Conservation (phyloP, 371 early-diverging fungal species). For the Mucor circinelloides region DNA sequence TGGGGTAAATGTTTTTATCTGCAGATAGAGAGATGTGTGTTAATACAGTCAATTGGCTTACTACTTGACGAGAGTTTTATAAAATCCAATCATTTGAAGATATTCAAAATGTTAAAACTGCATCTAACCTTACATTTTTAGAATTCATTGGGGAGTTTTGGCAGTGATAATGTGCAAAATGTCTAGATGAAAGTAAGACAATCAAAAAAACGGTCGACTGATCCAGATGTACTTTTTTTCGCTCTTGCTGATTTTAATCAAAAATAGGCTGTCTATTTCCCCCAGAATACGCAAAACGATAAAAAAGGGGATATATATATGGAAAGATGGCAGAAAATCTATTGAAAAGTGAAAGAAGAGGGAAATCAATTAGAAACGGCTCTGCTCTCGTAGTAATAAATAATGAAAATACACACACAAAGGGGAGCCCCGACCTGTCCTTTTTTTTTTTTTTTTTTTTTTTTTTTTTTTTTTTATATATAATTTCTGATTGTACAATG, state of each 20-base stretch:
- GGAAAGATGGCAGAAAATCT: background rate
- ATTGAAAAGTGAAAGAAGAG: background rate
- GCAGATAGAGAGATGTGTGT: background rate
- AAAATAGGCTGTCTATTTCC: background rate
- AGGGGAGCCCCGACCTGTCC: background rate
- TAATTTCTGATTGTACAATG: background rate
- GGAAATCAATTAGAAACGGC: background rate
- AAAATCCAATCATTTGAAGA: background rate
- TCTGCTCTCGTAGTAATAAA: background rate
- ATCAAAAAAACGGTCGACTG: background rate
- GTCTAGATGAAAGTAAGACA: background rate
- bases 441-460: slow-evolving; percentile 2
- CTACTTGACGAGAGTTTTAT: background rate
- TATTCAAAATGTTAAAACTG: background rate
- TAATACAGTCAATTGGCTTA: background rate
- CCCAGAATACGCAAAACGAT: background rate
- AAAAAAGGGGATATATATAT: background rate
- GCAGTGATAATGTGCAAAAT: background rate
- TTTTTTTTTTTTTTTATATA: background rate
- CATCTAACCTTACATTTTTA: background rate
- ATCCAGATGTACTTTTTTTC: background rate
- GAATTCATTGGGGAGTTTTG: background rate
- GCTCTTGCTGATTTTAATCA: background rate
- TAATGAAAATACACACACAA: background rate
- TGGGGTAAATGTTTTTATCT: slow-evolving; percentile 4